Percentiles rank a stretch among this genome's conserved stretches.
phyloP scores from a whole-genome alignment of 768 basidiomycete species.

The Rubroboletus satanas region DNA sequence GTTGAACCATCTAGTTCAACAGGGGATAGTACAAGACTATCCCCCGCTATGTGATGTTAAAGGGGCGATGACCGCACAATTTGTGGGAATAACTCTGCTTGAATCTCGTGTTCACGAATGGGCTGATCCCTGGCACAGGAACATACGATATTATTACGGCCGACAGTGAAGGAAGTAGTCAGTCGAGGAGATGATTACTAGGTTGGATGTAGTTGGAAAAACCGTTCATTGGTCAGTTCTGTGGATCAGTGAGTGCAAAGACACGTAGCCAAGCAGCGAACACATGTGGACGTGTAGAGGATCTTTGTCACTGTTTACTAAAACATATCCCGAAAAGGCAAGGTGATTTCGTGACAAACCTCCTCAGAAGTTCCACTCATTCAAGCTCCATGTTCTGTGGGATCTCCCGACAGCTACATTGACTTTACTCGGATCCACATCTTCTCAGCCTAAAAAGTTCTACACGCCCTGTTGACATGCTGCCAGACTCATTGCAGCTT shows the following conservation, averaged over 20 bases:
- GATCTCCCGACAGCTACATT: not conserved
- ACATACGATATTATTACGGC: constrained; percentile 80
- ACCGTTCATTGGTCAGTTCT: not conserved
- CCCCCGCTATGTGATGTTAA: constrained; percentile 85
- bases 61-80: constrained; percentile 93
- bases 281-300: not conserved
- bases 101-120: not conserved
- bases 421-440: not conserved
- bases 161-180: constrained; percentile 81
- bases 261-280: not conserved
- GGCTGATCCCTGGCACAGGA: constrained; percentile 46
- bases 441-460: not conserved
- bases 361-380: not conserved
- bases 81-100: constrained; percentile 44
- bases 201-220: constrained; percentile 13
- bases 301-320: not conserved
- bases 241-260: constrained; percentile 4
- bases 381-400: not conserved
- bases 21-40: constrained; percentile 88
- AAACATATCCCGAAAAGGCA: constrained; percentile 25
- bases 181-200: constrained; percentile 83
- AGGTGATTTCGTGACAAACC: constrained; percentile 1
- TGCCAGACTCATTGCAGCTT: constrained; percentile 22
- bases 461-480: constrained; percentile 14
- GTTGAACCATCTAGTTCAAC: constrained; percentile 86